These are phyloP conservation scores for Ampelomyces quisqualis DNA, from an alignment of 2,329 filamentous ascomycete genomes.

Conservation along the genomic window DNA sequence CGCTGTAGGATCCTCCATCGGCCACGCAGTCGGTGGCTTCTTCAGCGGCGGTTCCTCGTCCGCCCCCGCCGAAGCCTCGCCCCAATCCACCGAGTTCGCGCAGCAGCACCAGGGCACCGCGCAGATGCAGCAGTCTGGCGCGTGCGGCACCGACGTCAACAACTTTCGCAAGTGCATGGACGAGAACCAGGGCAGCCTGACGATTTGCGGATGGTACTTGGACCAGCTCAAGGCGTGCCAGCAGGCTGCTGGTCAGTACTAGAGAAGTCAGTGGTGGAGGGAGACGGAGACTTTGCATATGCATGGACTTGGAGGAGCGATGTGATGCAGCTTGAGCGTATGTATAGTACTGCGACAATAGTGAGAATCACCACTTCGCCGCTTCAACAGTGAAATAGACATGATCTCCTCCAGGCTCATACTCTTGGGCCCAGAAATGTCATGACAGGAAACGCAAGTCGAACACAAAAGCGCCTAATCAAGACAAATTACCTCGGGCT, in stretches of 20 bases:
- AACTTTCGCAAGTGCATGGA: slow-evolving; percentile 96
- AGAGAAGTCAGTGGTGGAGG: slow-evolving; percentile 21
- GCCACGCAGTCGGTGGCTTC: slow-evolving; percentile 87
- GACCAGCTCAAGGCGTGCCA: slow-evolving; percentile 74
- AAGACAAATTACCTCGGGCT: slow-evolving; percentile 1
- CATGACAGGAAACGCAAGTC: not conserved
- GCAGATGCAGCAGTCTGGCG: slow-evolving; percentile 35
- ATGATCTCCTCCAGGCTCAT: no score
- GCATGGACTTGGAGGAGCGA: not conserved
- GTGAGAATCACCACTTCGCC: slow-evolving; percentile 11
- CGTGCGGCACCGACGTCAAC: slow-evolving; percentile 75
- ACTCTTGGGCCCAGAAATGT: not conserved
- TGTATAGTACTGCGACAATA: slow-evolving; percentile 15
- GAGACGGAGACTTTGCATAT: not conserved
- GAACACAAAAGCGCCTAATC: not conserved
- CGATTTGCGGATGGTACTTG: slow-evolving; percentile 96
- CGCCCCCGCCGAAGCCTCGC: slow-evolving; percentile 52
- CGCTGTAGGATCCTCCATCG: slow-evolving; percentile 91
- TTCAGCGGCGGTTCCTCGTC: slow-evolving; percentile 72
- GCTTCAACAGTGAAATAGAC: no score
- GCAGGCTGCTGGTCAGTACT: slow-evolving; percentile 51
- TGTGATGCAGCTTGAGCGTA: slow-evolving; percentile 6
- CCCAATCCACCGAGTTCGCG: slow-evolving; percentile 38
- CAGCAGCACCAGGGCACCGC: slow-evolving; percentile 42
- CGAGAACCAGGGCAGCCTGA: slow-evolving; percentile 89